These are phyloP conservation scores for Trichoderma sp. DNA, from an alignment of 2,329 filamentous ascomycete genomes.

Conservation along the genomic window DNA sequence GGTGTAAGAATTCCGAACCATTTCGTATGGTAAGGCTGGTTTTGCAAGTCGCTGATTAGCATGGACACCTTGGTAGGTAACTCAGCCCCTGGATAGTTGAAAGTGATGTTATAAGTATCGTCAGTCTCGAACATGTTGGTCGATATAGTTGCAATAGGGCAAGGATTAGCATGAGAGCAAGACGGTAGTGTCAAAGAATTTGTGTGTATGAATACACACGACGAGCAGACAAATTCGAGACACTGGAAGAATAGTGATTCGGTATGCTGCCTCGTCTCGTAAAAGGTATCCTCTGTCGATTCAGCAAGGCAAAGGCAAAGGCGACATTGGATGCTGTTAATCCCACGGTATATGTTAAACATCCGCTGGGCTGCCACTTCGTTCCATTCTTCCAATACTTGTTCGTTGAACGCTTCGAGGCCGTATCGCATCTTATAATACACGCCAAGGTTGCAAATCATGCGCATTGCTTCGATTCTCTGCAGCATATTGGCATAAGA, in stretches of 20 bases:
- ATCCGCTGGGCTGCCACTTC: conserved; percentile 38
- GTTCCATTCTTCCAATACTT: conserved; percentile 30
- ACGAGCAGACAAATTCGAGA: conserved; percentile 39
- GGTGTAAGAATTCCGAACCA: too few relatives aligned
- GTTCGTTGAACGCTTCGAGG: not conserved
- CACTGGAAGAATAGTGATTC: conserved; percentile 41
- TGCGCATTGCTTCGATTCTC: conserved; percentile 49
- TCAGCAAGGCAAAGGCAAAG: conserved; percentile 38
- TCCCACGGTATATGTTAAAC: conserved; percentile 42
- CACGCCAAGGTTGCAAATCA: conserved; percentile 52
- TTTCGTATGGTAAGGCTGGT: not conserved
- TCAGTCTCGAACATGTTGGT: conserved; percentile 1
- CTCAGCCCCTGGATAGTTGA: not conserved
- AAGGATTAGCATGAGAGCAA: not conserved
- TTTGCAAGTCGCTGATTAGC: not conserved
- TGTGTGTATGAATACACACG: not conserved
- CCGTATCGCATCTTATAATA: conserved; percentile 43
- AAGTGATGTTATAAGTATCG: not conserved
- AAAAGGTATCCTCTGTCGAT: conserved; percentile 32
- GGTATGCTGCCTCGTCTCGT: conserved; percentile 15
- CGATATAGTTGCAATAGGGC: not conserved
- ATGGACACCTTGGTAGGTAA: conserved; percentile 14
- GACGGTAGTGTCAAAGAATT: not conserved
- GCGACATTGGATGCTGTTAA: conserved; percentile 36
- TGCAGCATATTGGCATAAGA: conserved; percentile 49